These are phyloP conservation scores for Ploettnerulaceae sp. DNA, from an alignment of 2,329 filamentous ascomycete genomes.

Conservation along the genomic window DNA sequence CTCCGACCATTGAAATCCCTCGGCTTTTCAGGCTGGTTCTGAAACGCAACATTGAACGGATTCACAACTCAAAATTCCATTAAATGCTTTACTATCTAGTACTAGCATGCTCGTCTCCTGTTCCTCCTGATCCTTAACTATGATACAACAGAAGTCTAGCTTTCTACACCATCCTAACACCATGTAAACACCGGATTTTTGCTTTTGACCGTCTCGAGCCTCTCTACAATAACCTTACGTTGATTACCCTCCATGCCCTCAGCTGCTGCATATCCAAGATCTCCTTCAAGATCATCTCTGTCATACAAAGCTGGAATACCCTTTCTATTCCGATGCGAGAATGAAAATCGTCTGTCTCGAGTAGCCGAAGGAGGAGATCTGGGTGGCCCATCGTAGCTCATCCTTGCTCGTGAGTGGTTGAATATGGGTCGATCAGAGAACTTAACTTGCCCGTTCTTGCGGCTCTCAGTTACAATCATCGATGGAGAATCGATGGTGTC, in stretches of 20 bases:
- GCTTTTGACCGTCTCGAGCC: constrained; percentile 91
- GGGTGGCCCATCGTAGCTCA: constrained; percentile 34
- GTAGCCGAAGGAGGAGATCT: constrained; percentile 21
- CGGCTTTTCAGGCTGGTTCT: no score
- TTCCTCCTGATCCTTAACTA: not conserved
- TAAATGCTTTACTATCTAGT: constrained; percentile 1
- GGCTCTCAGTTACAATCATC: constrained; percentile 10
- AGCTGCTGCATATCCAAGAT: constrained; percentile 89
- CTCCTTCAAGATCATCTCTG: constrained; percentile 79
- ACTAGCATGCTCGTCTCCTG: not conserved
- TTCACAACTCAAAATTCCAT: no score
- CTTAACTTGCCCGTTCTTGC: constrained; percentile 25
- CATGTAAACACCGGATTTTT: constrained; percentile 96
- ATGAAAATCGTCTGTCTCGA: constrained; percentile 36
- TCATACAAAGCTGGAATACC: constrained; percentile 44
- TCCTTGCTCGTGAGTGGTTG: constrained; percentile 28
- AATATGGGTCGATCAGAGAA: constrained; percentile 29
- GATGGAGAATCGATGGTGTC: constrained; percentile 22
- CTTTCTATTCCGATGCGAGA: constrained; percentile 35
- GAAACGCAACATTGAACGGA: no score
- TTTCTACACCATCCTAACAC: constrained; percentile 56
- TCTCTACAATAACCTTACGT: constrained; percentile 93
- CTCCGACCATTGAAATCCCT: no score
- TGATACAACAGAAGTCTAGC: not conserved
- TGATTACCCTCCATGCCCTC: constrained; percentile 89